Conservation (phyloP, 768 basidiomycete species). For the Russula dissimulans region DNA sequence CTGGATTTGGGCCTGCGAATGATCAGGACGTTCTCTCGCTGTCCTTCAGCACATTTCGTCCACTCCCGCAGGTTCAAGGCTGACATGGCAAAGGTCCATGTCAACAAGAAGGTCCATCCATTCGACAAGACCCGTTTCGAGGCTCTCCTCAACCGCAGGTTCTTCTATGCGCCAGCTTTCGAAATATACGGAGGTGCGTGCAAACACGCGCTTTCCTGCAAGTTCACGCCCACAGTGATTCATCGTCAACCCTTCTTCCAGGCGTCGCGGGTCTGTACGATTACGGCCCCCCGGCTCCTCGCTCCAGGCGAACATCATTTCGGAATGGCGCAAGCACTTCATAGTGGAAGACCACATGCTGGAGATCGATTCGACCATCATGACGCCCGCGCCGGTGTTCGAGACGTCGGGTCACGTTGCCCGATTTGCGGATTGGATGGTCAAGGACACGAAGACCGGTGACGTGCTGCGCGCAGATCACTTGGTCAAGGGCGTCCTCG, state of each 20-base stretch:
- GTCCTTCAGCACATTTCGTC: neutral
- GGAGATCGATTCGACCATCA: constrained; percentile 95
- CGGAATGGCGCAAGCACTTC: constrained; percentile 96
- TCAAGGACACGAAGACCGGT: constrained; percentile 89
- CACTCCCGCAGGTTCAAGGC: constrained; percentile 9
- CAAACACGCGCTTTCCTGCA: neutral
- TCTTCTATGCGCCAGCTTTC: constrained; percentile 97
- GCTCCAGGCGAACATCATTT: constrained; percentile 92
- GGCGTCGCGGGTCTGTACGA: constrained; percentile 97
- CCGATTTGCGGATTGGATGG: constrained; percentile 99
- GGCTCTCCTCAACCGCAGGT: constrained; percentile 75
- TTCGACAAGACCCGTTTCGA: constrained; percentile 88
- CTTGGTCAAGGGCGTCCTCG: constrained; percentile 85
- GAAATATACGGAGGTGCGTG: constrained; percentile 94
- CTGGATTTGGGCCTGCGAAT: neutral
- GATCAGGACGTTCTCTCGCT: constrained; percentile 4
- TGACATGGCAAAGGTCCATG: constrained; percentile 25
- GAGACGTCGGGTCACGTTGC: constrained; percentile 97
- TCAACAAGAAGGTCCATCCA: constrained; percentile 77
- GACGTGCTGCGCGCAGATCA: constrained; percentile 97
- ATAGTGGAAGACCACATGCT: constrained; percentile 98
- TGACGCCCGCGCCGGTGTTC: constrained; percentile 91
- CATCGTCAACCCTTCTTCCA: constrained; percentile 24
- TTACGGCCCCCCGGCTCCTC: constrained; percentile 96
- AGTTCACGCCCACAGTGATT: too few relatives aligned